These are phyloP conservation scores for Candida ulmi DNA, from an alignment of 805 yeast genomes.

Conservation along the genomic window DNA sequence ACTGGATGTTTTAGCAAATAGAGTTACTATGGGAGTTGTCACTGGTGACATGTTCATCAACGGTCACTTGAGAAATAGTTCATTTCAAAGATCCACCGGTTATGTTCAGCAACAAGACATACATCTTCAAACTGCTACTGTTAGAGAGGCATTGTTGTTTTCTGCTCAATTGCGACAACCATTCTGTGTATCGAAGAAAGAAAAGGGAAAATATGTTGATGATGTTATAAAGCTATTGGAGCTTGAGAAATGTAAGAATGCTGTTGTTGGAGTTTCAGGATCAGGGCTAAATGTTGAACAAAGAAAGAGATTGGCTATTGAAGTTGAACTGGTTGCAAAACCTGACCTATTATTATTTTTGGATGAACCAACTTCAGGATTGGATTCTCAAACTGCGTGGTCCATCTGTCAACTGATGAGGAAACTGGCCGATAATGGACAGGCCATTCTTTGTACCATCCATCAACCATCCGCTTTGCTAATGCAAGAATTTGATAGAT, in stretches of 20 bases:
- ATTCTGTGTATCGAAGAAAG: slow-evolving; percentile 43
- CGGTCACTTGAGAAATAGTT: slow-evolving; percentile 53
- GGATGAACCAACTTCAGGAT: slow-evolving; percentile 73
- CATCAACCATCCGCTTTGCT: slow-evolving; percentile 77
- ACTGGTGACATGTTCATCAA: slow-evolving; percentile 71
- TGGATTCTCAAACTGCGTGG: slow-evolving; percentile 66
- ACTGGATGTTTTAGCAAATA: slow-evolving; percentile 65
- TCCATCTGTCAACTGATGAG: slow-evolving; percentile 62
- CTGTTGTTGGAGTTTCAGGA: slow-evolving; percentile 75
- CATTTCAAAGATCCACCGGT: slow-evolving; percentile 75
- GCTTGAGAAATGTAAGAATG: slow-evolving; percentile 68
- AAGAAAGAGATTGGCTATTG: slow-evolving; percentile 62
- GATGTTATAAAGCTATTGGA: slow-evolving; percentile 60
- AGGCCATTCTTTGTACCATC: slow-evolving; percentile 70
- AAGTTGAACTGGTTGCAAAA: slow-evolving; percentile 67
- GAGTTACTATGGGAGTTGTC: slow-evolving; percentile 65
- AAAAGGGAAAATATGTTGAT: slow-evolving; percentile 65
- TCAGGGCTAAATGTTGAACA: slow-evolving; percentile 67
- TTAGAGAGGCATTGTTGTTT: slow-evolving; percentile 67
- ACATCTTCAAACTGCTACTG: slow-evolving; percentile 64
- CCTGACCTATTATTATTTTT: slow-evolving; percentile 57
- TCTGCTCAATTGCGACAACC: slow-evolving; percentile 74
- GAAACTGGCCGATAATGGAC: slow-evolving; percentile 65
- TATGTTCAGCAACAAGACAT: slow-evolving; percentile 80
- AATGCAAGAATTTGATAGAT: slow-evolving; percentile 62